Percentiles rank a stretch among this genome's conserved stretches.
Conservation (phyloP, 306 rosid genomes). For the Oxytropis ochrocephala region DNA sequence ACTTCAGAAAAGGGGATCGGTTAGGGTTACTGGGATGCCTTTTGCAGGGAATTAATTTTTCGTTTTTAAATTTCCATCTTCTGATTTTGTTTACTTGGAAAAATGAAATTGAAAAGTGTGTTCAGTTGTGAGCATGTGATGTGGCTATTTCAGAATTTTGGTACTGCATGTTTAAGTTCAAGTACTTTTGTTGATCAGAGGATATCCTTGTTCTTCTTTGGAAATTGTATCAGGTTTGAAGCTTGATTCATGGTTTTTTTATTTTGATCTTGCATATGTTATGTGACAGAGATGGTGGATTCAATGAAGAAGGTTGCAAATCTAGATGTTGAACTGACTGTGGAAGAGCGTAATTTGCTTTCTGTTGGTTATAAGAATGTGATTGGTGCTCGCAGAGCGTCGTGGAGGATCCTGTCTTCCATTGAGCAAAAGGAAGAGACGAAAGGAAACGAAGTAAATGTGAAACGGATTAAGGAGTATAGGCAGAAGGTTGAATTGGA, state of each 20-base stretch:
- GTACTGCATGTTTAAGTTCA: constrained; percentile 11
- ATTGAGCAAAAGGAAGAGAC: constrained; percentile 76
- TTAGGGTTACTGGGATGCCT: neutral
- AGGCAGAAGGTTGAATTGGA: constrained; percentile 70
- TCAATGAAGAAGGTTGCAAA: constrained; percentile 83
- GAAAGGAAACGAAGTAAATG: constrained; percentile 63
- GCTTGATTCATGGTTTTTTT: constrained; percentile 11
- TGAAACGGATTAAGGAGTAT: constrained; percentile 64
- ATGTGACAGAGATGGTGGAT: constrained; percentile 75
- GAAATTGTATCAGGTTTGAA: constrained; percentile 3
- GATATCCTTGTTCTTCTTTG: neutral
- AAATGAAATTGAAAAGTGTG: neutral
- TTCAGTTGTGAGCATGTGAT: neutral
- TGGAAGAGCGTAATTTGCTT: constrained; percentile 79
- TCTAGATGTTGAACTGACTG: constrained; percentile 75
- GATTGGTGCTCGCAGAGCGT: constrained; percentile 76
- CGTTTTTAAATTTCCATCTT: neutral
- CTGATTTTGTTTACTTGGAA: neutral
- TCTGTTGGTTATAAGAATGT: constrained; percentile 88
- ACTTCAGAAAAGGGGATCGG: neutral
- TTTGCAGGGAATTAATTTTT: neutral
- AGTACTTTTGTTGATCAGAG: neutral
- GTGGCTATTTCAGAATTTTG: neutral
- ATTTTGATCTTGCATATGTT: neutral
- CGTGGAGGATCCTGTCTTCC: constrained; percentile 88